A percentile compares a stretch with the other conserved stretches of the same genome.
These are phyloP conservation scores for Immersiella caudata DNA, from an alignment of 495 filamentous ascomycete species.

Conservation along the genomic window DNA sequence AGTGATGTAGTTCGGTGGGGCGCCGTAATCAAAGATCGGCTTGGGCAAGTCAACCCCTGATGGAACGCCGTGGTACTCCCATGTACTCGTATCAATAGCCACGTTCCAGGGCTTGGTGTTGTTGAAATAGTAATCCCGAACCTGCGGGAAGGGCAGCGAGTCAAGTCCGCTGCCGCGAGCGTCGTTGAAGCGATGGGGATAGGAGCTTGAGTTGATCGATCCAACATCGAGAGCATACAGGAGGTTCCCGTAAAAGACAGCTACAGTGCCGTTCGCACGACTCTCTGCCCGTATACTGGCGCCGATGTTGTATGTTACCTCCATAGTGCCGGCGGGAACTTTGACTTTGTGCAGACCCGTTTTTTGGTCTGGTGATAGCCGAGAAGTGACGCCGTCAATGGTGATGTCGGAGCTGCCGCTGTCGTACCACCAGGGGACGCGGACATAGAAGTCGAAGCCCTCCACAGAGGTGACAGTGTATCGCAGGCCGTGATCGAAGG, in stretches of 20 bases:
- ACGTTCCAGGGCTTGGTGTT: slow-evolving; percentile 50
- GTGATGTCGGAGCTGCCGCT: slow-evolving; percentile 21
- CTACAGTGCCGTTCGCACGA: slow-evolving; percentile 57
- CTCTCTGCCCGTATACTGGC: slow-evolving; percentile 34
- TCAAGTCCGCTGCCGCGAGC: slow-evolving; percentile 5
- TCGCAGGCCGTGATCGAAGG: slow-evolving; percentile 50
- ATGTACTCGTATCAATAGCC: slow-evolving; percentile 51
- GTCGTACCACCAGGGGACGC: slow-evolving; percentile 53
- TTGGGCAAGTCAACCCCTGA: slow-evolving; percentile 37
- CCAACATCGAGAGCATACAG: slow-evolving; percentile 57
- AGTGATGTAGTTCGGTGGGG: slow-evolving; percentile 51
- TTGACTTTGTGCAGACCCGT: slow-evolving; percentile 40
- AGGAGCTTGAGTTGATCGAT: slow-evolving; percentile 21
- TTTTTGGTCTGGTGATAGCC: slow-evolving; percentile 23
- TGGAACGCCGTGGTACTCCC: slow-evolving; percentile 21
- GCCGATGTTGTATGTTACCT: slow-evolving; percentile 32
- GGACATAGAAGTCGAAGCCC: slow-evolving; percentile 52
- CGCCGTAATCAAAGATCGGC: slow-evolving; percentile 55
- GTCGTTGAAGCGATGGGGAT: slow-evolving; percentile 27
- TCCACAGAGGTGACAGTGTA: slow-evolving; percentile 50
- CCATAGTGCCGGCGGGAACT: slow-evolving; percentile 34
- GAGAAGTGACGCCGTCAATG: slow-evolving; percentile 26
- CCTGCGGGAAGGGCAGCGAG: slow-evolving; percentile 33
- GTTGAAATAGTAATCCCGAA: slow-evolving; percentile 41
- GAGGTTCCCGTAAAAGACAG: slow-evolving; percentile 57